Evolutionary conservation across 495 filamentous ascomycete genomes (phyloP).

Genomic region (Penicillium pulvis): DNA sequence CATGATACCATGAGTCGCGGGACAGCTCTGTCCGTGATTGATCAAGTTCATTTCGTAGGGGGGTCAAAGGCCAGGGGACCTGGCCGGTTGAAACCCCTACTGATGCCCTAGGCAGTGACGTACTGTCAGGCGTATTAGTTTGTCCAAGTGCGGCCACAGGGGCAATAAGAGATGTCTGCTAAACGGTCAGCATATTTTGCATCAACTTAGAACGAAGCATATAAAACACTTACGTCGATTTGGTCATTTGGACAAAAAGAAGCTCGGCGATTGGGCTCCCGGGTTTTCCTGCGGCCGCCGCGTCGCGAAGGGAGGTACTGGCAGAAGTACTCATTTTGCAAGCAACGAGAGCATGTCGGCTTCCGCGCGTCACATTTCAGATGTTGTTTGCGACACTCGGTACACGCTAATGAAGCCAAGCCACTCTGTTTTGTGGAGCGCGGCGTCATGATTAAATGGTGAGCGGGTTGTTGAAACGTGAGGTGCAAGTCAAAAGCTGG

Average conservation of each 20-base stretch:
- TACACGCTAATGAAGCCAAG: slow-evolving; percentile 40
- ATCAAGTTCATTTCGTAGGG: slow-evolving; percentile 14
- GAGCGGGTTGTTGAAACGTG: slow-evolving; percentile 5
- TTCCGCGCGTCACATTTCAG: slow-evolving; percentile 43
- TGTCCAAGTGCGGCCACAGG: slow-evolving; percentile 9
- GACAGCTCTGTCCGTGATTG: slow-evolving; percentile 15
- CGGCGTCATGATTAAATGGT: slow-evolving; percentile 17
- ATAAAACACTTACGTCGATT: slow-evolving; percentile 15
- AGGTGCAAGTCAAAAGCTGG: slow-evolving; percentile 8
- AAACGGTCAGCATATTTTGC: slow-evolving; percentile 7
- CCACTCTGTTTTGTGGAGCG: slow-evolving; percentile 27
- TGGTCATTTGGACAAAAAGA: slow-evolving; percentile 12
- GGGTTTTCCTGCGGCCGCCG: slow-evolving; percentile 37
- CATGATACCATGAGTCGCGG: slow-evolving; percentile 25
- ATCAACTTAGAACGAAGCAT: background rate
- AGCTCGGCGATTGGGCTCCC: slow-evolving; percentile 20
- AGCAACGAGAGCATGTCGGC: slow-evolving; percentile 41
- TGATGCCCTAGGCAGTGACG: slow-evolving; percentile 17
- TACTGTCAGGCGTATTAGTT: slow-evolving; percentile 24
- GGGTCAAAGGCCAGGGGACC: slow-evolving; percentile 30
- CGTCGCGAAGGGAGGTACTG: slow-evolving; percentile 44
- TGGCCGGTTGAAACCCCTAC: slow-evolving; percentile 18
- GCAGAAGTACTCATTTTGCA: slow-evolving; percentile 30
- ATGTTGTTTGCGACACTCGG: slow-evolving; percentile 47
- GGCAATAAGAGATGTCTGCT: slow-evolving; percentile 11